Conservation (phyloP, 805 yeast genomes). For the Hanseniaspora pseudoguilliermondii region DNA sequence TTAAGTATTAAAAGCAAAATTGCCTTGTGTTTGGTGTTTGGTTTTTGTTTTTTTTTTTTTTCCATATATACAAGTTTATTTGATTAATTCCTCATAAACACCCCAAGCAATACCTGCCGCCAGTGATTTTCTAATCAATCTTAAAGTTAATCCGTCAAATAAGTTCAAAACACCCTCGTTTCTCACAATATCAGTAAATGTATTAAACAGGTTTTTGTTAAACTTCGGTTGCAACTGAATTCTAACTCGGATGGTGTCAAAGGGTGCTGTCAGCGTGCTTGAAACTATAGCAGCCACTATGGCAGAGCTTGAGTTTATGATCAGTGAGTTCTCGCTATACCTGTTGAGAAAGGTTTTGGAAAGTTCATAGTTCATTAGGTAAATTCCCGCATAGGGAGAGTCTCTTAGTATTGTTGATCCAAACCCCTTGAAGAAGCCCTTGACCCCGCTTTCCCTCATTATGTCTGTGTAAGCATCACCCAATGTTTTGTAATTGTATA, state of each 20-base stretch:
- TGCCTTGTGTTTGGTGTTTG: too few species aligned
- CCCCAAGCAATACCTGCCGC: constrained; percentile 97
- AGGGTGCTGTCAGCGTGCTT: constrained; percentile 83
- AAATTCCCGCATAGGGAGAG: constrained; percentile 92
- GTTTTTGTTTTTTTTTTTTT: not conserved
- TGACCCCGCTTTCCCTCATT: constrained; percentile 37
- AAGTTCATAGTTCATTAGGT: constrained; percentile 73
- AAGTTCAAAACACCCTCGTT: constrained; percentile 42
- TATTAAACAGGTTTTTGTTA: constrained; percentile 32
- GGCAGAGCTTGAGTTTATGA: constrained; percentile 66
- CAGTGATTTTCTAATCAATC: constrained; percentile 72
- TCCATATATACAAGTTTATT: constrained; percentile 15
- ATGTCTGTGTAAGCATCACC: constrained; percentile 48
- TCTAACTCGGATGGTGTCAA: constrained; percentile 84
- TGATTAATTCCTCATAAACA: constrained; percentile 77
- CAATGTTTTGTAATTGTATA: constrained; percentile 58
- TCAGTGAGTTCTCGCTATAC: constrained; percentile 17
- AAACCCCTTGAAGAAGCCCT: constrained; percentile 76
- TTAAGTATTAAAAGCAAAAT: not conserved
- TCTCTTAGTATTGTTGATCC: constrained; percentile 80
- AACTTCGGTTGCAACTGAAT: constrained; percentile 58
- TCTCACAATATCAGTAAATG: constrained; percentile 30
- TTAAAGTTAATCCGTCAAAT: constrained; percentile 71
- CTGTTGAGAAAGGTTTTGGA: constrained; percentile 35
- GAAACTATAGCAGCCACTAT: constrained; percentile 64